Percentiles rank a stretch among this genome's conserved stretches.
Evolutionary conservation across 495 filamentous ascomycete genomes (phyloP).

Genomic region (Geopyxis carbonaria): DNA sequence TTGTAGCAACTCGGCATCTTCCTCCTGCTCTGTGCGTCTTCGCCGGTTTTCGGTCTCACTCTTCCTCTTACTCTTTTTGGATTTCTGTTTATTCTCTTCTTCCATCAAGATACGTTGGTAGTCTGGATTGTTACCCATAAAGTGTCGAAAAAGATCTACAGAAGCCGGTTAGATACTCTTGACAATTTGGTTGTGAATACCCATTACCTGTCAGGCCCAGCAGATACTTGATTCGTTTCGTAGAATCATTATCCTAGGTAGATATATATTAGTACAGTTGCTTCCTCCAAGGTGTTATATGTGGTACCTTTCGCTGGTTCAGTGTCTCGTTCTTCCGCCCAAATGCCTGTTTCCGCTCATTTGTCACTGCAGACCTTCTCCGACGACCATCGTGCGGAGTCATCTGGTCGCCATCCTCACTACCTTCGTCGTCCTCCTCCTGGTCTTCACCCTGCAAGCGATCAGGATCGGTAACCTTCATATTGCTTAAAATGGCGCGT

Average conservation of each 20-base stretch:
- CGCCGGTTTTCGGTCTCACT: slow-evolving; percentile 70
- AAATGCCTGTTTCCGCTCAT: slow-evolving; percentile 74
- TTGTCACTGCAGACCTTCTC: slow-evolving; percentile 64
- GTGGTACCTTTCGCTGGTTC: slow-evolving; percentile 71
- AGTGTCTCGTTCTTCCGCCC: slow-evolving; percentile 85
- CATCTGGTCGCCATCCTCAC: slow-evolving; percentile 18
- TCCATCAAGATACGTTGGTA: slow-evolving; percentile 83
- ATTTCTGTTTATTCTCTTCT: slow-evolving; percentile 57
- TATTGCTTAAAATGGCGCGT: slow-evolving; percentile 5
- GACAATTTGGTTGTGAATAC: neutral
- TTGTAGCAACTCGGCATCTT: slow-evolving; percentile 85
- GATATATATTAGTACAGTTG: slow-evolving; percentile 5
- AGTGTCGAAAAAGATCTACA: slow-evolving; percentile 85
- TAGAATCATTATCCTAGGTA: slow-evolving; percentile 80
- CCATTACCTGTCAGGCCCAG: slow-evolving; percentile 55
- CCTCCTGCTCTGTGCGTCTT: slow-evolving; percentile 87
- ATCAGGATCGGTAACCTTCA: slow-evolving; percentile 2
- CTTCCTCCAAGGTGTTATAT: neutral
- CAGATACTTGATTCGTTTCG: slow-evolving; percentile 87
- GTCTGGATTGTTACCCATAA: slow-evolving; percentile 89
- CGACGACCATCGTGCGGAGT: slow-evolving; percentile 55
- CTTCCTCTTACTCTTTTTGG: slow-evolving; percentile 53
- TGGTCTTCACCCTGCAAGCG: slow-evolving; percentile 5
- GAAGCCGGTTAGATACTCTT: too few species aligned
- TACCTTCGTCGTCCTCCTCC: slow-evolving; percentile 17